Base-by-base conservation (phyloP, 1,139 yeast species). In the Groenewaldozyma sp. region DNA sequence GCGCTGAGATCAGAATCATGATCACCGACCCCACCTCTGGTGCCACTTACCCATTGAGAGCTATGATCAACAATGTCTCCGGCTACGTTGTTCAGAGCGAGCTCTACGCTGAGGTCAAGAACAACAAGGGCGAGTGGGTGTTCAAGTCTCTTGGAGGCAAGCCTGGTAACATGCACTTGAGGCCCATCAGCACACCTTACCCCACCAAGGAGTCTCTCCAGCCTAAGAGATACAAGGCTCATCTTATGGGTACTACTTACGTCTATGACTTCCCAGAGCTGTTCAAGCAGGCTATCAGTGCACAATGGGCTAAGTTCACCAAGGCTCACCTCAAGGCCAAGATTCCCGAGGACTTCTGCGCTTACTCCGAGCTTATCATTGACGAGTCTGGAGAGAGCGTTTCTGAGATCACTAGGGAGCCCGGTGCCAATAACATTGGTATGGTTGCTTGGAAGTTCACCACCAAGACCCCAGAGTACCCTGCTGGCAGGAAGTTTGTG, bases 201-300 rank as follows among this genome's bases (percentile, higher is more conserved):
- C 94, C 97, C 43, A 95, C 94, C 31, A 91, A 91, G 71, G 98
- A 91, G 67, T 88, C 94, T 67, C 74, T 91, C 57, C 98, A 91
- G 70, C 96, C 97, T 55, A 91, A 91, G 67, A 87, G 98, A 68
- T 93, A 93, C 71, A 84, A 82, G 70, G 98, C 98, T 36, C 97
- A 91, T 66, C 75, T 86, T 58, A 83, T 91, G 91, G 98, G 98
- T 49, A 91, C 98, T 14, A 88, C 98, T 19, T 91, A 86, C 59
- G 95, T 86, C 38, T 93, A 93, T 60, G 98, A 91, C 65, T 93
- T 91, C 91, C 98, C 98, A 39, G 98, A 91, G 62, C 70, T 91
- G 57, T 91, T 93, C 82, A 86, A 93, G 56, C 97, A 91, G 70
- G 94, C 95, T 28, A 74, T 84, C 37, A 65, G 76, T 45, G 73